Conservation (phyloP, 108 stramenopile species). For the Poteriospumella lacustris region DNA sequence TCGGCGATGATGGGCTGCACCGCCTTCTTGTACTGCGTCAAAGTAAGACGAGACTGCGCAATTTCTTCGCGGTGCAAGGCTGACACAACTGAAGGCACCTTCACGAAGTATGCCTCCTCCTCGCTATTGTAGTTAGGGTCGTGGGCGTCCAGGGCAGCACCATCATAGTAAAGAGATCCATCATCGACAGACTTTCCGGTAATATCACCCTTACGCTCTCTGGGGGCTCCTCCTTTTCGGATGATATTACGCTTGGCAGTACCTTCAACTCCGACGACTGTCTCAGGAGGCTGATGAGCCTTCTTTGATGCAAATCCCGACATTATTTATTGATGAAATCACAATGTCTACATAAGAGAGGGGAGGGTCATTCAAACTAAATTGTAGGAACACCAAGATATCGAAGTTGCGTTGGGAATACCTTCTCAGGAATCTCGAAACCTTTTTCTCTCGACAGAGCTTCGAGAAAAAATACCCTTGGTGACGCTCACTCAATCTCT, state of each 20-base stretch:
- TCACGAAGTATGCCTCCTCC: conserved; percentile 46
- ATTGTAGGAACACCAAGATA: no score
- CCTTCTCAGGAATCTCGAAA: no score
- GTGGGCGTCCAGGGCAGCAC: conserved; percentile 56
- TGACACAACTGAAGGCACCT: not conserved
- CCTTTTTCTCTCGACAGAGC: no score
- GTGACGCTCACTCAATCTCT: no score
- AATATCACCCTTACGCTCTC: not conserved
- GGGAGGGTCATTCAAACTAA: no score
- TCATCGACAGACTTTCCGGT: conserved; percentile 3
- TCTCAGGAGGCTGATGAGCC: conserved; percentile 24
- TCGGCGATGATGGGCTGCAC: conserved; percentile 56
- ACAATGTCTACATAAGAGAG: no score
- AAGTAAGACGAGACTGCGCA: not conserved
- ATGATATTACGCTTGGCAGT: conserved; percentile 18
- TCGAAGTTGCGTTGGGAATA: no score
- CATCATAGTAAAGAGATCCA: conserved; percentile 47
- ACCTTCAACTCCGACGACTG: not conserved
- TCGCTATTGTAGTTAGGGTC: conserved; percentile 71
- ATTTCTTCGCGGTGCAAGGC: not conserved
- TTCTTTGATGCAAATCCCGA: no score
- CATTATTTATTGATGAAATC: no score
- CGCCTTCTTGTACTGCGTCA: conserved; percentile 8
- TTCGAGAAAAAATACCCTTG: no score
- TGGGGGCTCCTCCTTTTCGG: not conserved